Evolutionary conservation across 208 protist genomes (phyloP), one percentile per base, ranked within the genome.

Genomic region (Acanthamoeba culbertsoni): DNA sequence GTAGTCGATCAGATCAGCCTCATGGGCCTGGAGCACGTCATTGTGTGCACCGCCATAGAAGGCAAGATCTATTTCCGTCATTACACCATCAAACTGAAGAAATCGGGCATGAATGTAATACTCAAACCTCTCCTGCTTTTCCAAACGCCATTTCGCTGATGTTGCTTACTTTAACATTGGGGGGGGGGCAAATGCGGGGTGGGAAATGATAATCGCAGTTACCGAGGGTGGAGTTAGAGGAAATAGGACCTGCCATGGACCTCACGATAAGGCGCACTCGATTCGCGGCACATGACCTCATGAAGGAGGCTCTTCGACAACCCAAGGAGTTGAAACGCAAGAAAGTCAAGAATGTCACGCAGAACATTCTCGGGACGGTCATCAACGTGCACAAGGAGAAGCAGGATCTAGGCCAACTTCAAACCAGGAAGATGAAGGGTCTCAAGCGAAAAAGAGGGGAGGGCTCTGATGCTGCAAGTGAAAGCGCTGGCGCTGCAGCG

Each of bases 191-290:
- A n/a, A n/a, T 37, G 45, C 26, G 43, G 33, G 86, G 37, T 48
- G 57, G 1, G 1, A 14, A 59, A 20, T 93, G 45, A 57, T 89
- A 12, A 8, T 10, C 7, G 0, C 1, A 97, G 59, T 91, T 96
- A 31, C 97, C 96, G 62, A 51, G 95, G 28, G 97, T 98, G 23
- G 96, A 97, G 86, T 57, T 98, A 26, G 90, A 95, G 68, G 96
- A 97, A 48, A 95, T 97, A 37, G 97, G 97, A 18, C 97, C 97
- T 14, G 86, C 93, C n/a, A 90, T 97, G 26, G 96, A 97, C 62
- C 33, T 98, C 14, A 57, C 43, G 4, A 28, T 97, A 1, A 91
- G 96, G 57, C 82, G 97, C n/a, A 92, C 62, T 73, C 68, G 94
- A n/a, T 57, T 95, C 1, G 95, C 96, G 0, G 40, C 93, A 6